Evolutionary conservation across 352 stramenopile species (phyloP).

Genomic region (Saprolegnia diclina): DNA sequence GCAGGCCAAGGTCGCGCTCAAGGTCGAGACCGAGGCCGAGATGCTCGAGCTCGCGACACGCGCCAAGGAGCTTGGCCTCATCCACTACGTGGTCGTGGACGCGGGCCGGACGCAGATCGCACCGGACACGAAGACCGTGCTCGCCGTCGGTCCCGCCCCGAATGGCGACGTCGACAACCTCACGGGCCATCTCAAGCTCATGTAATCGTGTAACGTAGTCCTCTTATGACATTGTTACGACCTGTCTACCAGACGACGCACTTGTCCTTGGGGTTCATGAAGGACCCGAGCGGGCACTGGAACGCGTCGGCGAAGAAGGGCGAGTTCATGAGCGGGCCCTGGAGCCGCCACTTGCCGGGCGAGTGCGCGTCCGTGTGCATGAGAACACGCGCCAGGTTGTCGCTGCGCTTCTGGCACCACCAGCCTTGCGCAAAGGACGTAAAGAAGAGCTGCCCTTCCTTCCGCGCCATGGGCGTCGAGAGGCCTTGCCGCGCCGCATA

Average conservation of each 20-base stretch:
- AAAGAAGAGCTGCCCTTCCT: conserved; percentile 48
- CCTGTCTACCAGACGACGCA: conserved; percentile 72
- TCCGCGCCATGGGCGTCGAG: conserved; percentile 5
- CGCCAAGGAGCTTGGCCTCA: conserved; percentile 51
- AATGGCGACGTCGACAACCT: conserved; percentile 62
- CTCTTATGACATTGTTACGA: not conserved
- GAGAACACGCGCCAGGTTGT: conserved; percentile 41
- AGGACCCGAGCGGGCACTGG: conserved; percentile 42
- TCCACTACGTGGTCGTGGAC: conserved; percentile 83
- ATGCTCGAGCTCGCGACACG: conserved; percentile 62
- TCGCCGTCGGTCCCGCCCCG: conserved; percentile 70
- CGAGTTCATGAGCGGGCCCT: conserved; percentile 60
- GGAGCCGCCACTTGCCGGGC: conserved; percentile 54
- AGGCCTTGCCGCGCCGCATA: conserved; percentile 52
- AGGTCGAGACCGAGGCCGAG: conserved; percentile 80
- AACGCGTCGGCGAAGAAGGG: conserved; percentile 54
- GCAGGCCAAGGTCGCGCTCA: conserved; percentile 81
- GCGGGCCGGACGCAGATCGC: conserved; percentile 82
- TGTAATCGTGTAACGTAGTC: conserved; percentile 35
- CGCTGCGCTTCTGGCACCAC: conserved; percentile 55
- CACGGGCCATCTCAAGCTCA: conserved; percentile 80
- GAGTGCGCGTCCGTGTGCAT: conserved; percentile 49
- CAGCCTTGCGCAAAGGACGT: conserved; percentile 62
- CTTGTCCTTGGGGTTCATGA: conserved; percentile 64
- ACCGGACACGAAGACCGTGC: conserved; percentile 75